Conservation (phyloP, 495 filamentous ascomycete genomes). For the Penicillium ochrochloron region DNA sequence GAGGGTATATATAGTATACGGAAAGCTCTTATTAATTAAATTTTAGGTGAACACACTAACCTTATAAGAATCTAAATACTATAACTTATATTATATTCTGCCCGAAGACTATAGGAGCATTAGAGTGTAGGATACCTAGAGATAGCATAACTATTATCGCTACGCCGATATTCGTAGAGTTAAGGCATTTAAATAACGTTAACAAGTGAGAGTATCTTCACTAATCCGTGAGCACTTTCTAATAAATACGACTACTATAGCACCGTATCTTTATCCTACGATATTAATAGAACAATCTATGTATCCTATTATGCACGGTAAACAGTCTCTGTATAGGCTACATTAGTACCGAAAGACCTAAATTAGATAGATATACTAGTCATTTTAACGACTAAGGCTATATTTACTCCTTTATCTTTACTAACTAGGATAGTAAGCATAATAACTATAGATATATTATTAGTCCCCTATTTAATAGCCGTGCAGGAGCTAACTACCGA, state of each 20-base stretch:
- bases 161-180: neutral
- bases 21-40: neutral
- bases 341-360: neutral
- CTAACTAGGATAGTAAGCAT: neutral
- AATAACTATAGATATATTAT: neutral
- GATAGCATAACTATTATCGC: neutral
- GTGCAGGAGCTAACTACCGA: neutral
- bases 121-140: neutral
- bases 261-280: neutral
- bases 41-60: neutral
- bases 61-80: neutral
- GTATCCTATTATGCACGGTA: neutral
- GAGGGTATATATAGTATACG: neutral
- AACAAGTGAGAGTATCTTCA: neutral
- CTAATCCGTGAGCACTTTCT: neutral
- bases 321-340: neutral
- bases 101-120: neutral
- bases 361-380: neutral
- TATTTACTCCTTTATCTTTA: constrained; percentile 1
- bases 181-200: neutral
- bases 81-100: neutral
- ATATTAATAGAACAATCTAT: neutral
- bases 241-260: neutral
- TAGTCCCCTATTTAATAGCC: neutral
- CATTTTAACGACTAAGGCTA: neutral